A percentile compares a stretch with the other conserved stretches of the same genome.
Evolutionary conservation across 1,284 basidiomycete genomes (phyloP).

Genomic region (Fistulinella cinereoalba): DNA sequence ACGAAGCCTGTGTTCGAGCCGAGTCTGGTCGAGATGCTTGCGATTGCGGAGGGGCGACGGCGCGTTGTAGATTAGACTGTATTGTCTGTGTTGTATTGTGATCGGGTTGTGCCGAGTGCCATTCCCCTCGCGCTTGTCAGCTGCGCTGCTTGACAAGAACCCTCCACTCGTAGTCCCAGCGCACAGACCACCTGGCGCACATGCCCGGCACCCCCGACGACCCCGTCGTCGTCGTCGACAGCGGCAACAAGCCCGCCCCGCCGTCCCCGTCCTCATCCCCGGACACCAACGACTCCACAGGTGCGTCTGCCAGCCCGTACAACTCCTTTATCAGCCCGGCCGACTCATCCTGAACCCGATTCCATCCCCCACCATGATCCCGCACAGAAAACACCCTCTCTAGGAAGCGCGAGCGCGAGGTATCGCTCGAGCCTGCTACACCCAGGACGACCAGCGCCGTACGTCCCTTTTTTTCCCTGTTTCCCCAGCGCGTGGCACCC

Average conservation of each 20-base stretch:
- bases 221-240: slow-evolving; percentile 3
- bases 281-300: slow-evolving; percentile 30
- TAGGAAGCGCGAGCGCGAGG: slow-evolving; percentile 68
- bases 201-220: slow-evolving; percentile 30
- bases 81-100: slow-evolving; percentile 6
- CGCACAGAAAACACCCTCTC: slow-evolving; percentile 37
- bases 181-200: slow-evolving; percentile 34
- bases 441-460: slow-evolving; percentile 43
- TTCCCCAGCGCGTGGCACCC: slow-evolving; percentile 11
- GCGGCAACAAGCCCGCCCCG: slow-evolving; percentile 22
- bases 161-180: slow-evolving; percentile 22
- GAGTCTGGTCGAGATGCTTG: slow-evolving; percentile 52
- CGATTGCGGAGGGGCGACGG: slow-evolving; percentile 51
- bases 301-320: slow-evolving; percentile 30
- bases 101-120: slow-evolving; percentile 34
- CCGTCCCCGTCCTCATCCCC: slow-evolving; percentile 32
- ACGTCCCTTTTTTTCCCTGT: slow-evolving; percentile 19
- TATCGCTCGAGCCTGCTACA: slow-evolving; percentile 64
- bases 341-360: slow-evolving; percentile 25
- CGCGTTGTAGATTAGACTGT: slow-evolving; percentile 4
- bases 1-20: slow-evolving; percentile 69
- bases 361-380: slow-evolving; percentile 8
- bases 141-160: slow-evolving; percentile 28
- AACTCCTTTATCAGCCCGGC: slow-evolving; percentile 29
- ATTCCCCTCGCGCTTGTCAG: slow-evolving; percentile 32